Conservation (phyloP, 2,329 filamentous ascomycete species). For the Colletotrichum sansevieriae region DNA sequence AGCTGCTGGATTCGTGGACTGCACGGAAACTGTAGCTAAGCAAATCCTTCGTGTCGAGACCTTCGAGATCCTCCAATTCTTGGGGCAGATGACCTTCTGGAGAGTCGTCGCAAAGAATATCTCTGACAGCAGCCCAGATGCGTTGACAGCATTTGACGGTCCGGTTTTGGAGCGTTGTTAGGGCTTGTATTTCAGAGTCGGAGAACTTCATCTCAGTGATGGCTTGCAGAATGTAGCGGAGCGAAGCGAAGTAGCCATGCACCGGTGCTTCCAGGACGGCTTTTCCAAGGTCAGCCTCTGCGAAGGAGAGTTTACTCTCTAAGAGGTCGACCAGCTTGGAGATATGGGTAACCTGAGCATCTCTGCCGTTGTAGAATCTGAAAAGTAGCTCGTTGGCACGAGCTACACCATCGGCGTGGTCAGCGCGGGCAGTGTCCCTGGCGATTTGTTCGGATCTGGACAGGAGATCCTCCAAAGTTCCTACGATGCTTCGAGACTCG, state of each 20-base stretch:
- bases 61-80: conserved; percentile 78
- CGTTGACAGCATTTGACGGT: conserved; percentile 72
- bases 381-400: conserved; percentile 80
- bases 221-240: conserved; percentile 69
- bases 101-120: conserved; percentile 91
- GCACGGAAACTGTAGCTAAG: conserved; percentile 96
- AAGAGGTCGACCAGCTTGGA: conserved; percentile 70
- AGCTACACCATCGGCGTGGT: conserved; percentile 93
- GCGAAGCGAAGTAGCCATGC: conserved; percentile 77
- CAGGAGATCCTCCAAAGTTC: conserved; percentile 62
- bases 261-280: conserved; percentile 77
- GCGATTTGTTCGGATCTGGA: conserved; percentile 69
- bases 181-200: conserved; percentile 50
- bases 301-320: conserved; percentile 73
- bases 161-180: conserved; percentile 62
- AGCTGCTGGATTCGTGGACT: conserved; percentile 89
- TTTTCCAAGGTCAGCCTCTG: conserved; percentile 73
- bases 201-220: conserved; percentile 58
- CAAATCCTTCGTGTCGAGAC: conserved; percentile 86
- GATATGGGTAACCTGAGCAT: conserved; percentile 64
- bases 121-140: conserved; percentile 83
- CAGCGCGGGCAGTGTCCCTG: conserved; percentile 81
- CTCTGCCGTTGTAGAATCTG: conserved; percentile 61
- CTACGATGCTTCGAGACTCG: conserved; percentile 17
- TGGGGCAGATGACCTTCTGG: conserved; percentile 89